Evolutionary conservation across 2,329 filamentous ascomycete genomes (phyloP), one percentile per base, ranked within the genome.

Genomic region (Aspergillus calidoustus): DNA sequence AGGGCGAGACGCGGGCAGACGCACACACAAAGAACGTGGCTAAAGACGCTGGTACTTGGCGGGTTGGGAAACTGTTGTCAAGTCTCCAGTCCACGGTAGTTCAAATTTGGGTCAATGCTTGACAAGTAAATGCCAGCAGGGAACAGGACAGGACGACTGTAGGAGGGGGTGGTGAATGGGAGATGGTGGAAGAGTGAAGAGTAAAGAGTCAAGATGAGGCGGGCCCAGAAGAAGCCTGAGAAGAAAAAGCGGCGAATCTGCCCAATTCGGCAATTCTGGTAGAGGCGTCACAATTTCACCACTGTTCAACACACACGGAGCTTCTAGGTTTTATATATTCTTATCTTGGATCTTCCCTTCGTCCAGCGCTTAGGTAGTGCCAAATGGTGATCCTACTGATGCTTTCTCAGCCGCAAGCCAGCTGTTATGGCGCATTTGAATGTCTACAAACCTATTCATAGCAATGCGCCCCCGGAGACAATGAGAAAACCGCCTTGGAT

Each of bases 111-210:
- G 34, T 74, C 71, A 67, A 70, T 78, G 79, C 80, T 81, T 78
- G 79, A 81, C 80, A 82, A 82, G 79, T 79, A 75, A 82, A 82
- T 82, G 80, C 79, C 79, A 81, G 80, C 79, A 76, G 74, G 63
- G 67, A 72, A 70, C 57, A 62, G 65, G 65, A 71, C 69, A 72
- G 66, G 66, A 71, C 67, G 62, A 69, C 71, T 70, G 66, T 68
- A 68, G 67, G 66, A 61, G 63, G 68, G 66, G 61, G 62, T 63
- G 64, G 68, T 71, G 66, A 64, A 69, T 66, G 64, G 61, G 65
- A 47, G 68, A 67, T 71, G 64, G 69, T 58, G 60, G 58, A 38
- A 50, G 47, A 31, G 67, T 62, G 67, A 67, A 63, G 63, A 61
- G 25, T 57, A 57, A 64, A 63, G 62, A 67, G 68, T 66, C 61